phyloP scores from a whole-genome alignment of 495 filamentous ascomycete species.

The Penicillium taxi region DNA sequence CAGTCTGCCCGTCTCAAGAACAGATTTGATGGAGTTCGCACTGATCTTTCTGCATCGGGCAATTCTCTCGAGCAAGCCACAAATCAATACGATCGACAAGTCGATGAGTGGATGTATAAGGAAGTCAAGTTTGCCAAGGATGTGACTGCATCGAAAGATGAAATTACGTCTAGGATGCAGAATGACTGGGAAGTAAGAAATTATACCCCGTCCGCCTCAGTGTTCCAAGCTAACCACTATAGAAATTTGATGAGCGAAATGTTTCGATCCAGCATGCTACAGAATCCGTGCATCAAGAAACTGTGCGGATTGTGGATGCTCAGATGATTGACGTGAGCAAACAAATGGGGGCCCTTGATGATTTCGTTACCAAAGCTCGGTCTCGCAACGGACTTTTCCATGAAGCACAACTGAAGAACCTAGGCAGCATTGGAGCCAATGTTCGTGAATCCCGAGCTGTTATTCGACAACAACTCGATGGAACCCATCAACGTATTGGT shows the following conservation, averaged over 20 bases:
- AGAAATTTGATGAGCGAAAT: constrained; percentile 74
- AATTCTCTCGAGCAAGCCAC: constrained; percentile 56
- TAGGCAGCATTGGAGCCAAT: constrained; percentile 51
- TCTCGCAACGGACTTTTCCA: constrained; percentile 74
- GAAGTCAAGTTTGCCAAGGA: constrained; percentile 63
- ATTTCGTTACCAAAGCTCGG: constrained; percentile 78
- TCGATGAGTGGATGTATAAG: constrained; percentile 67
- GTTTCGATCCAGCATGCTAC: constrained; percentile 71
- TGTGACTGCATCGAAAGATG: constrained; percentile 62
- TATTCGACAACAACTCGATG: constrained; percentile 56
- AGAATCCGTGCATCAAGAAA: constrained; percentile 84
- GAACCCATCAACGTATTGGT: constrained; percentile 52
- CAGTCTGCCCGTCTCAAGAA: constrained; percentile 65
- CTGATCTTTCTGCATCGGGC: constrained; percentile 53
- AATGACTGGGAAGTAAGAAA: constrained; percentile 74
- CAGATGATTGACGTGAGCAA: constrained; percentile 78
- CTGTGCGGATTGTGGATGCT: constrained; percentile 78
- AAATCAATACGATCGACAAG: constrained; percentile 56
- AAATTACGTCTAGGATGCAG: constrained; percentile 71
- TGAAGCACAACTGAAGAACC: constrained; percentile 51
- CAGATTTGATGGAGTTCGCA: constrained; percentile 52
- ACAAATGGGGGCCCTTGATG: constrained; percentile 83
- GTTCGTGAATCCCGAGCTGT: constrained; percentile 63
- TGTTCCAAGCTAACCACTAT: constrained; percentile 19
- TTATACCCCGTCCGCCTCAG: background rate